Conservation (phyloP, 257 asterid species). For the Perilla frutescens region DNA sequence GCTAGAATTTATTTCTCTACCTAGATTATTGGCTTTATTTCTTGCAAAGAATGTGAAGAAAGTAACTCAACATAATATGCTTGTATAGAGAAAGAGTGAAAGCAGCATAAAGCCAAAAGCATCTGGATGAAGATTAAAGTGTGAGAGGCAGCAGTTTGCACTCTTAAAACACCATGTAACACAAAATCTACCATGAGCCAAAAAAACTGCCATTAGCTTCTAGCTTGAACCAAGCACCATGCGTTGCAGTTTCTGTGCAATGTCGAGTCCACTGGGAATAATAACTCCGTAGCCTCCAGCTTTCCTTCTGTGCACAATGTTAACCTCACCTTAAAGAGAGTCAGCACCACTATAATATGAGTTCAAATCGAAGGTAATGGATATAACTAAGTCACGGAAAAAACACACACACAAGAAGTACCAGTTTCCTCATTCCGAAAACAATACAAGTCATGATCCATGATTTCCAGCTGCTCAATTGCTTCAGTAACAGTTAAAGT, state of each 20-base stretch:
- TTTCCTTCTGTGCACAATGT: constrained; percentile 72
- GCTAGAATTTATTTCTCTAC: neutral
- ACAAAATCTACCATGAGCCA: neutral
- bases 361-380: neutral
- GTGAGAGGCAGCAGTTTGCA: neutral
- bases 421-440: constrained; percentile 88
- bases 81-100: neutral
- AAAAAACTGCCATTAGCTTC: constrained; percentile 17
- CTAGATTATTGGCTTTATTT: neutral
- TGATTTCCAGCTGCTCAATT: constrained; percentile 80
- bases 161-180: neutral
- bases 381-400: neutral
- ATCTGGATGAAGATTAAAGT: neutral
- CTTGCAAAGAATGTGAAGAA: neutral
- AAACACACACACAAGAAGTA: neutral
- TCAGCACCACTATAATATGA: neutral
- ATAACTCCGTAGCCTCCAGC: constrained; percentile 86
- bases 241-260: constrained; percentile 55
- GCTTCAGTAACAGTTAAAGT: constrained; percentile 85
- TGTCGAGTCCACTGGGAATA: constrained; percentile 63
- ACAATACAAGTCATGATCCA: constrained; percentile 87
- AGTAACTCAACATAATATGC: neutral
- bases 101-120: neutral
- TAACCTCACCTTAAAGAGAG: constrained; percentile 64
- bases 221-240: constrained; percentile 39